Evolutionary conservation across 2,329 filamentous ascomycete genomes (phyloP).

Genomic region (Colletotrichum siamense): DNA sequence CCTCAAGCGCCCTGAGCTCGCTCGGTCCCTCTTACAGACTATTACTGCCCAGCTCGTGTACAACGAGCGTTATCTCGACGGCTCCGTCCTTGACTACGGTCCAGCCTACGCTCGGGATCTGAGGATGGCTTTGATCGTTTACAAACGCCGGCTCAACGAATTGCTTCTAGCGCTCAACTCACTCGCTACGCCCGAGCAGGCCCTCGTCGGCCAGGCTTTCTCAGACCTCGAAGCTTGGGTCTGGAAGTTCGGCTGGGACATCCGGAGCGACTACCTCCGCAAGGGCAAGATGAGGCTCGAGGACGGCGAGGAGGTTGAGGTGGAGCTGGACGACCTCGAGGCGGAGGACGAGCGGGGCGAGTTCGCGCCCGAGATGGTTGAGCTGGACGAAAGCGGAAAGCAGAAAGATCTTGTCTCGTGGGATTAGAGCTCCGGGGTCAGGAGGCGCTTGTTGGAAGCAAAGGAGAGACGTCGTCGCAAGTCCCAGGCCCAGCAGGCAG

Average conservation of each 20-base stretch:
- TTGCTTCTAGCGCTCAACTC: constrained; percentile 41
- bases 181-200: constrained; percentile 42
- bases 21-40: constrained; percentile 50
- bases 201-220: constrained; percentile 53
- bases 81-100: constrained; percentile 45
- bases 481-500: not conserved
- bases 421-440: constrained; percentile 27
- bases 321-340: constrained; percentile 55
- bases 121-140: constrained; percentile 55
- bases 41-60: constrained; percentile 62
- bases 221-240: constrained; percentile 53
- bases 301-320: constrained; percentile 55
- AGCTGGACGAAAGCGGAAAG: constrained; percentile 56
- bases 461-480: constrained; percentile 7
- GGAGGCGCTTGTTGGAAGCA: constrained; percentile 17
- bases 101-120: constrained; percentile 39
- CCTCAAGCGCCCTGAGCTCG: constrained; percentile 47
- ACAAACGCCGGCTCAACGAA: constrained; percentile 59
- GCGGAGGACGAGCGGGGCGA: constrained; percentile 61
- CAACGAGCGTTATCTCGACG: constrained; percentile 53
- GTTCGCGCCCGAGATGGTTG: constrained; percentile 58
- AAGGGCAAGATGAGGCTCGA: constrained; percentile 56
- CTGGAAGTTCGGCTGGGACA: constrained; percentile 59
- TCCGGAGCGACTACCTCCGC: constrained; percentile 54
- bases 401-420: constrained; percentile 59